These are phyloP conservation scores for Flaveria bidentis DNA, from an alignment of 129 eudicot species.

Conservation along the genomic window DNA sequence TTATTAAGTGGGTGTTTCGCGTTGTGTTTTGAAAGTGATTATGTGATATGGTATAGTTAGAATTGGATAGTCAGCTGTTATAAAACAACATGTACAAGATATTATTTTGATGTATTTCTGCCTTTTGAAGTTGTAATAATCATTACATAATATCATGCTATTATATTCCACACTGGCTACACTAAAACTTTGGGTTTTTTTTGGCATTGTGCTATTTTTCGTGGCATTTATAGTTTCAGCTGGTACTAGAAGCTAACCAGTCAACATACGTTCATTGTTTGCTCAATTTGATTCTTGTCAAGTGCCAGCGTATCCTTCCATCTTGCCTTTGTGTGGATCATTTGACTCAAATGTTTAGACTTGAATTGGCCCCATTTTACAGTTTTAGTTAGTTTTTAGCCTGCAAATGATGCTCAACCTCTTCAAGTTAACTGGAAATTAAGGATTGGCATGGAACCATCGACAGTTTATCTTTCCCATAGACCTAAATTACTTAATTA, in stretches of 20 bases:
- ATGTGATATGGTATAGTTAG: too few species aligned
- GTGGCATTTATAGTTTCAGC: neutral
- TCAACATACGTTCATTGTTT: neutral
- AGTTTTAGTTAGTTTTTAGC: neutral
- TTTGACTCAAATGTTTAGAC: neutral
- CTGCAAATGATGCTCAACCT: neutral
- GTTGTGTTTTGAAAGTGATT: too few species aligned
- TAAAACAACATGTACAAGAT: too few species aligned
- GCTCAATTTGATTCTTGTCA: neutral
- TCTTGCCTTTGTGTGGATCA: neutral
- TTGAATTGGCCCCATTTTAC: neutral
- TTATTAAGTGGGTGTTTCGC: neutral
- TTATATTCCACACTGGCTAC: too few species aligned
- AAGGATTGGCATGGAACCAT: neutral
- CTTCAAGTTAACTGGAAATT: neutral
- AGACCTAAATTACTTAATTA: neutral
- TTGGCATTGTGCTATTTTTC: neutral
- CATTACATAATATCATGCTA: too few species aligned
- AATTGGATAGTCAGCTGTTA: too few species aligned
- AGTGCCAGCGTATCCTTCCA: neutral
- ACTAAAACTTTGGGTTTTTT: neutral
- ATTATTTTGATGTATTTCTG: neutral
- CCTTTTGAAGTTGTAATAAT: neutral
- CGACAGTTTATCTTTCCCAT: neutral
- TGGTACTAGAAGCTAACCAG: neutral